Conservation (phyloP, 345 rosid genomes). For the Eucalyptus urophylla region DNA sequence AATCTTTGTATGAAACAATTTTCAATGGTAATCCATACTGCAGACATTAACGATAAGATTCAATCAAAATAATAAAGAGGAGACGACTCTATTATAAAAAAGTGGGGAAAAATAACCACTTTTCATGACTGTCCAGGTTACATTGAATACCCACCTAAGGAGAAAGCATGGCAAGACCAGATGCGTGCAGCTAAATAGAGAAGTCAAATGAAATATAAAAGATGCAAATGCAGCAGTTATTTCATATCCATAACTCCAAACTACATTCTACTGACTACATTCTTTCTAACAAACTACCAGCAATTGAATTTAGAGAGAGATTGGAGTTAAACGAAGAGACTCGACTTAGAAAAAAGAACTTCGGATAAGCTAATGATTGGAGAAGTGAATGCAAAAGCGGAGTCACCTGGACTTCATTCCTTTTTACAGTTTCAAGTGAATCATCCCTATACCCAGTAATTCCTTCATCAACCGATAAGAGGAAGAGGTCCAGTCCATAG, state of each 20-base stretch:
- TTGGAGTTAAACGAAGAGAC: neutral
- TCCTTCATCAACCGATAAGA: slow-evolving; percentile 88
- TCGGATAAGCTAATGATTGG: neutral
- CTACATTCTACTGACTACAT: neutral
- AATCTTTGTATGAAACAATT: slow-evolving; percentile 90
- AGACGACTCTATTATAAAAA: neutral
- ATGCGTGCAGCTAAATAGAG: neutral
- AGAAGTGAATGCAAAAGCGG: neutral
- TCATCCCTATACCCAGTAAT: slow-evolving; percentile 92
- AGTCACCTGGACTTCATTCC: slow-evolving; percentile 76
- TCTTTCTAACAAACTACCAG: neutral
- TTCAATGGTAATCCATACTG: slow-evolving; percentile 87
- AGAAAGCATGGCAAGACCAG: neutral
- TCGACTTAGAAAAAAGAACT: neutral
- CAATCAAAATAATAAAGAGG: neutral
- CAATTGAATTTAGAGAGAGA: neutral
- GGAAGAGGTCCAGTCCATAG: slow-evolving; percentile 73
- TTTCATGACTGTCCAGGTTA: neutral
- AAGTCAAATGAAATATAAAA: neutral
- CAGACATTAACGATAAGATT: neutral
- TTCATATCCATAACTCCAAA: neutral
- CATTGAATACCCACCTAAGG: neutral
- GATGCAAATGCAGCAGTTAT: neutral
- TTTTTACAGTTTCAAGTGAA: slow-evolving; percentile 87
- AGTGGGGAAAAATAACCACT: neutral